These are phyloP conservation scores for Holtermannia corniformis DNA, from an alignment of 768 basidiomycete species.

Conservation along the genomic window DNA sequence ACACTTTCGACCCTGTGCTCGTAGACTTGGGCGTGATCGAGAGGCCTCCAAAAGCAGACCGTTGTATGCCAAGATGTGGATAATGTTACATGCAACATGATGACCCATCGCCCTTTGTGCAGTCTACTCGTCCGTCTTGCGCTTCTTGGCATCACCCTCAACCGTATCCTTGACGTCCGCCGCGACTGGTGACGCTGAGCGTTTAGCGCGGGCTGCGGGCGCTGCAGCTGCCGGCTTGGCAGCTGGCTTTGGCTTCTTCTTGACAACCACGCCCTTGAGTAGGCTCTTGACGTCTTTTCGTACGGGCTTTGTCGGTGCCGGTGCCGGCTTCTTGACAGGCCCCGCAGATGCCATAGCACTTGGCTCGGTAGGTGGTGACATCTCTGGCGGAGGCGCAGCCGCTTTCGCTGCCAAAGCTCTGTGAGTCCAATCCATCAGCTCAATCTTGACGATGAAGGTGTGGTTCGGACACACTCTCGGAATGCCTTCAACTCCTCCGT, in stretches of 20 bases:
- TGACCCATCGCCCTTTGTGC: too few species aligned
- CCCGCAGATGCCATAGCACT: conserved; percentile 4
- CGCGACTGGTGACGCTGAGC: too few species aligned
- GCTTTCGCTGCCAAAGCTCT: conserved; percentile 22
- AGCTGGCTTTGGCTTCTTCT: conserved; percentile 33
- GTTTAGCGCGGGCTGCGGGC: too few species aligned
- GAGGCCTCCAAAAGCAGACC: too few species aligned
- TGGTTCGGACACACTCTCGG: conserved; percentile 25
- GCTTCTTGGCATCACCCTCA: too few species aligned
- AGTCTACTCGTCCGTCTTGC: too few species aligned
- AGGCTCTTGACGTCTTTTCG: conserved; percentile 38
- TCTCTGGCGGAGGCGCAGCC: conserved; percentile 4
- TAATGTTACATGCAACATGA: too few species aligned
- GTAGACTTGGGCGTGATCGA: too few species aligned
- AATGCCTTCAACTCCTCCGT: conserved; percentile 38
- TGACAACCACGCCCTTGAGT: conserved; percentile 39
- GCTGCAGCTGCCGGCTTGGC: too few species aligned
- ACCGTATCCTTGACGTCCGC: too few species aligned
- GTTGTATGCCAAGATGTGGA: too few species aligned
- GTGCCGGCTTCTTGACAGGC: conserved; percentile 13
- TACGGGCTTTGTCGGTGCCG: conserved; percentile 18
- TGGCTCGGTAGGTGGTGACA: background rate
- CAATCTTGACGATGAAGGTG: background rate
- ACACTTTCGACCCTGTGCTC: too few species aligned
- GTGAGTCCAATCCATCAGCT: background rate